Conservation (phyloP, 768 basidiomycete species). For the Psilocybe cyanescens region DNA sequence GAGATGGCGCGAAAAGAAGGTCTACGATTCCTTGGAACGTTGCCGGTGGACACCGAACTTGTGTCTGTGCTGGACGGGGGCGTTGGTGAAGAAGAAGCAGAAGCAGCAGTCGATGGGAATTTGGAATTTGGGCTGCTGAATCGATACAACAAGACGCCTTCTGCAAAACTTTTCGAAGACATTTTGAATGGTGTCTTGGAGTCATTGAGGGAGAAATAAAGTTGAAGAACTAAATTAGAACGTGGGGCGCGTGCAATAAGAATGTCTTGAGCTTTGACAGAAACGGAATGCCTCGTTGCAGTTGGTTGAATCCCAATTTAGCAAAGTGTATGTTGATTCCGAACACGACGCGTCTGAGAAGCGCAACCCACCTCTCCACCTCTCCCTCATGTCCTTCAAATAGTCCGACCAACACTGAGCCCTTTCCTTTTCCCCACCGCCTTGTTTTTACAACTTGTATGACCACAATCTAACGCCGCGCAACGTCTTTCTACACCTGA, state of each 20-base stretch:
- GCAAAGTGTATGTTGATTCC: conserved; percentile 30
- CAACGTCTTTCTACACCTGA: conserved; percentile 12
- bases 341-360: conserved; percentile 33
- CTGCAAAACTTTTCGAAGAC: conserved; percentile 65
- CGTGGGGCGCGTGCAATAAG: conserved; percentile 1
- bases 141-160: conserved; percentile 69
- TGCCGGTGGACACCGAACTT: conserved; percentile 93
- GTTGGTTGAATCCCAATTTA: conserved; percentile 34
- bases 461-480: conserved; percentile 19
- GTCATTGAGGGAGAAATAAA: conserved; percentile 15
- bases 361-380: conserved; percentile 18
- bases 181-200: conserved; percentile 46
- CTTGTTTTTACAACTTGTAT: conserved; percentile 4
- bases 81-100: conserved; percentile 16
- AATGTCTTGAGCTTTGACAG: conserved; percentile 1
- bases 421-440: conserved; percentile 7
- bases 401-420: conserved; percentile 8
- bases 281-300: conserved; percentile 36
- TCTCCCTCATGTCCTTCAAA: conserved; percentile 22
- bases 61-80: conserved; percentile 82
- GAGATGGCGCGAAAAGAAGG: conserved; percentile 81
- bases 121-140: conserved; percentile 55
- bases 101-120: conserved; percentile 22
- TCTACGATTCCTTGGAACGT: conserved; percentile 78
- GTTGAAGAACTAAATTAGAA: conserved; percentile 12